Percentiles rank a stretch among this genome's conserved stretches.
These are phyloP conservation scores for Termitomyces sp. DNA, from an alignment of 768 basidiomycete genomes.

Conservation along the genomic window DNA sequence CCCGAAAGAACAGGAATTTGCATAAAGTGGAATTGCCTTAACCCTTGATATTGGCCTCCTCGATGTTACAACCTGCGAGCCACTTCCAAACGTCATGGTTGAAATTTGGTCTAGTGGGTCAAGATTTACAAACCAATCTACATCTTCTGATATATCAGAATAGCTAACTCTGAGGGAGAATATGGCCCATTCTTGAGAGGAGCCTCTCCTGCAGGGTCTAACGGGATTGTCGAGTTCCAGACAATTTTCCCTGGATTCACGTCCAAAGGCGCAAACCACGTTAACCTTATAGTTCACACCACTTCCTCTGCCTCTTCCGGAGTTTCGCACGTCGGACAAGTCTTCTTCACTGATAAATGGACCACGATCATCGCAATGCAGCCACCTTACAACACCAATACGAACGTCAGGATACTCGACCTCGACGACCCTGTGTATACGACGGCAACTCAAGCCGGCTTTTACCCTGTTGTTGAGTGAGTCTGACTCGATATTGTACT, in stretches of 20 bases:
- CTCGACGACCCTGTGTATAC: slow-evolving; percentile 24
- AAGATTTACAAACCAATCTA: not conserved
- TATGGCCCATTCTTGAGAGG: slow-evolving; percentile 33
- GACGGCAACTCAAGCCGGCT: slow-evolving; percentile 19
- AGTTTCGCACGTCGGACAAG: slow-evolving; percentile 28
- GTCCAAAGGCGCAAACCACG: slow-evolving; percentile 29
- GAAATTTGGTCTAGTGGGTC: slow-evolving; percentile 20
- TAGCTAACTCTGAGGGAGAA: slow-evolving; percentile 30
- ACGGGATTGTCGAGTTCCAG: slow-evolving; percentile 34
- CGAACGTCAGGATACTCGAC: slow-evolving; percentile 22
- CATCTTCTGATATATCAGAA: not conserved
- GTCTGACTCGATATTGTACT: not conserved
- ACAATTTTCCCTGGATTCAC: slow-evolving; percentile 32
- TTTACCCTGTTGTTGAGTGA: slow-evolving; percentile 23
- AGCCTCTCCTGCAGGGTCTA: slow-evolving; percentile 23
- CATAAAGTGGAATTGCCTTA: slow-evolving; percentile 27
- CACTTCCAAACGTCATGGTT: slow-evolving; percentile 30
- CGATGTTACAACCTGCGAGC: slow-evolving; percentile 32
- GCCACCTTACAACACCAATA: slow-evolving; percentile 26
- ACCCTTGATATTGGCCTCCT: slow-evolving; percentile 34
- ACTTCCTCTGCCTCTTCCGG: slow-evolving; percentile 20
- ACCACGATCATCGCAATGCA: slow-evolving; percentile 23
- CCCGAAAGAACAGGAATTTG: not conserved
- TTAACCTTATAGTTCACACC: slow-evolving; percentile 29
- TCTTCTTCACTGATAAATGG: slow-evolving; percentile 35